Evolutionary conservation across 192 early-diverging fungal species (phyloP).

Genomic region (Podila minutissima): DNA sequence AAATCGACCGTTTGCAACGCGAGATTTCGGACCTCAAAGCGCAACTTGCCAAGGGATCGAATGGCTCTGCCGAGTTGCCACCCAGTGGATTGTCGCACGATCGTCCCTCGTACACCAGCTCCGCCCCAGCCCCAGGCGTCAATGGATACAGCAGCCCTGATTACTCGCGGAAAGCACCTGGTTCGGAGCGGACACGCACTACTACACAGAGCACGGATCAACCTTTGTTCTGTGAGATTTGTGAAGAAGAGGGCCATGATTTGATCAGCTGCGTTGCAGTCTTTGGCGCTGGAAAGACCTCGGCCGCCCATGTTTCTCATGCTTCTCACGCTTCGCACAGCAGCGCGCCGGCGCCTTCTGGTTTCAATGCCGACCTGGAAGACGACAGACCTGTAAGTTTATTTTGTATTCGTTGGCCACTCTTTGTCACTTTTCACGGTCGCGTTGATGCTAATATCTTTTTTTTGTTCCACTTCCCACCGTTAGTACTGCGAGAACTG

Average conservation of each 20-base stretch:
- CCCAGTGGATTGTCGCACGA: constrained; percentile 18
- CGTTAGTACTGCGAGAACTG: constrained; percentile 80
- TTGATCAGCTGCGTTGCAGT: constrained; percentile 68
- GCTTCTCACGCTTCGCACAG: background rate
- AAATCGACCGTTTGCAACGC: constrained; percentile 49
- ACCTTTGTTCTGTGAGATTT: constrained; percentile 69
- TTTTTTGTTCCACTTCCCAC: background rate
- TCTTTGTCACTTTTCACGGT: background rate
- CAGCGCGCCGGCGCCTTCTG: background rate
- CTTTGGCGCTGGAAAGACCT: constrained; percentile 33
- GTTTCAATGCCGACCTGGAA: constrained; percentile 18
- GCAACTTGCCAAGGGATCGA: constrained; percentile 48
- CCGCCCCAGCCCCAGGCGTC: background rate
- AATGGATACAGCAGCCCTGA: constrained; percentile 2
- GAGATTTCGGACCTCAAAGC: constrained; percentile 64
- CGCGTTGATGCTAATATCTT: background rate
- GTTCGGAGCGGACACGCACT: constrained; percentile 5
- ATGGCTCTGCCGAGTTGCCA: constrained; percentile 1
- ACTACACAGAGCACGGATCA: constrained; percentile 46
- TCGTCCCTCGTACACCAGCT: constrained; percentile 9
- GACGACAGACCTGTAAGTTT: constrained; percentile 58
- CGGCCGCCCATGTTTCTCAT: background rate
- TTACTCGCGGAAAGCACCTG: constrained; percentile 2
- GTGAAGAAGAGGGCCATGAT: constrained; percentile 72
- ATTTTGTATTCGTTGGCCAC: background rate